Evolutionary conservation across 2,329 filamentous ascomycete species (phyloP), one percentile per base, ranked within the genome.

Genomic region (Aspergillus uvarum): DNA sequence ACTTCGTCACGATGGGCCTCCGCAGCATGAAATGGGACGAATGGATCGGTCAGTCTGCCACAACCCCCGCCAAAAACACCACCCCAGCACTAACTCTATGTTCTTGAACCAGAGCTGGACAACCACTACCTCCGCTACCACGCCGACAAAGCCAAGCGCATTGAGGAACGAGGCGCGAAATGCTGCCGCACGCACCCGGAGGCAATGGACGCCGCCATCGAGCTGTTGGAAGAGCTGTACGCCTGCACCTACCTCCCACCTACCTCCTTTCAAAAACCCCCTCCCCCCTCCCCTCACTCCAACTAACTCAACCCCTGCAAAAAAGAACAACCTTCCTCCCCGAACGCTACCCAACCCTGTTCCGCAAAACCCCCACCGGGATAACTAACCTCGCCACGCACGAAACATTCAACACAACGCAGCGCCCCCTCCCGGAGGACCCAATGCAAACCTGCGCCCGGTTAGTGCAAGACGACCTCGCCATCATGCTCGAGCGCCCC

Each of bases 391-490:
- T 88, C 16, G 81, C 86, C 71, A 93, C 90, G 0, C 81, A 85
- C 7, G 91, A 96, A 75, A 80, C 75, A 8, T 91, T 95, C 77
- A 84, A 93, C 72, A 86, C 90, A 44, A 73, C 80, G 1, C 79
- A 84, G 60, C 80, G 85, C 0, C 88, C 88, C 0, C 80, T 93
- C 5, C 74, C 78, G 1, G 90, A 94, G 76, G 90, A 95, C 68
- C 90, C 91, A 0, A 94, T 96, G 87, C 82, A 85, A 60, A 90
- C 87, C 68, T 86, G 82, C 55, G 89, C 87, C 0, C 85, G 90
- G 1, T 82, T 94, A 21, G 79, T 91, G 3, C 91, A 95, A 74
- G 92, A 96, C 70, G 91, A 96, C 72, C 77, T 96, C 0, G 91
- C 91, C 0, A 84, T 96, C 58, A 94, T 96, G 91, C 82, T 94